These are phyloP conservation scores for Flaveria ramosissima DNA, from an alignment of 129 eudicot species.

Conservation along the genomic window DNA sequence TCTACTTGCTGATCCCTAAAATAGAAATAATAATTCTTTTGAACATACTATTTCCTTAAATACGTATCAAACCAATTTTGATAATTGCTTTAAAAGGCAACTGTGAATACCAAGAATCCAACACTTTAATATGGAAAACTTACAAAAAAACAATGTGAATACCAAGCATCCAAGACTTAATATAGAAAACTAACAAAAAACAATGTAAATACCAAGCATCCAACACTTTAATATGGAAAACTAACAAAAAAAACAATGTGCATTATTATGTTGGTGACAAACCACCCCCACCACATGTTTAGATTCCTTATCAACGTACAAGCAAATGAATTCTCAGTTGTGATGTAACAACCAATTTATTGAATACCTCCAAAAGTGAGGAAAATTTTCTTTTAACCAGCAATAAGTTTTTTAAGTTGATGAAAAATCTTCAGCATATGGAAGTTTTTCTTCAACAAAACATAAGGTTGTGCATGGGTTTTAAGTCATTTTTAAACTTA, in stretches of 20 bases:
- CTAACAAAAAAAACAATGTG: conserved; percentile 7
- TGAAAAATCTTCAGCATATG: background rate
- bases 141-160: background rate
- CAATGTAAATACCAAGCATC: conserved; percentile 18
- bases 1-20: conserved; percentile 41
- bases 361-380: conserved; percentile 36
- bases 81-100: background rate
- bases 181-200: conserved; percentile 13
- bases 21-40: background rate
- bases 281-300: conserved; percentile 36
- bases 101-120: conserved; percentile 19
- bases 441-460: background rate
- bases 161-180: conserved; percentile 13
- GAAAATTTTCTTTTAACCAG: background rate
- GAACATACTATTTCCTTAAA: background rate
- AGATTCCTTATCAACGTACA: conserved; percentile 32
- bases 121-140: background rate
- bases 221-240: conserved; percentile 3
- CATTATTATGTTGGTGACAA: conserved; percentile 28
- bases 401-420: background rate
- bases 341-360: conserved; percentile 16
- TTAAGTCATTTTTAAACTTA: background rate
- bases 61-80: background rate
- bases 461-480: background rate
- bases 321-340: conserved; percentile 17